Evolutionary conservation across 306 rosid genomes (phyloP).

Genomic region (Vigna radiata): DNA sequence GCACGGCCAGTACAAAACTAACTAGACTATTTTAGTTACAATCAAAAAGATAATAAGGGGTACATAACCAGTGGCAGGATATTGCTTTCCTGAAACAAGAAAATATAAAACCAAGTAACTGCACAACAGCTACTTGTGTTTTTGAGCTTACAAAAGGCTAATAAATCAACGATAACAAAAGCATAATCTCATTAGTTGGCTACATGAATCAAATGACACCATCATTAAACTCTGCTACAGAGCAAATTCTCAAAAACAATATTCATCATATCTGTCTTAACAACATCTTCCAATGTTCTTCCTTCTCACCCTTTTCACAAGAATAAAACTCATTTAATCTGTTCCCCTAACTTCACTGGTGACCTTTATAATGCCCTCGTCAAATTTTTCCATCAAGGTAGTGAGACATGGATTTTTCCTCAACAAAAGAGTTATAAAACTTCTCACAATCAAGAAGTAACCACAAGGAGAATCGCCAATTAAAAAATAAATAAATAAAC

Average conservation of each 20-base stretch:
- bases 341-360: not conserved
- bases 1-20: slow-evolving; percentile 3
- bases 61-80: not conserved
- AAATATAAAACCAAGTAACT: slow-evolving; percentile 22
- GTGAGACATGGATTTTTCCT: not conserved
- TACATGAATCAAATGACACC: too few relatives aligned
- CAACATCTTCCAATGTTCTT: not conserved
- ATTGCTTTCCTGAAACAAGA: slow-evolving; percentile 12
- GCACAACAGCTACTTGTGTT: too few relatives aligned
- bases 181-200: too few relatives aligned
- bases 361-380: not conserved
- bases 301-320: not conserved
- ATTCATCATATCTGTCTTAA: too few relatives aligned
- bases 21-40: slow-evolving; percentile 22
- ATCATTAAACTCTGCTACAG: too few relatives aligned
- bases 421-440: not conserved
- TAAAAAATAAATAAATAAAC: not conserved
- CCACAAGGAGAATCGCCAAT: not conserved
- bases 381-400: not conserved
- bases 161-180: too few relatives aligned
- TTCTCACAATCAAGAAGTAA: not conserved
- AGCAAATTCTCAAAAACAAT: not conserved
- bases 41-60: not conserved
- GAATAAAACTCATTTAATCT: not conserved
- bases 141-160: too few relatives aligned